Base-by-base conservation (phyloP, 2,329 filamentous ascomycete genomes). In the Nigrospora sphaerica region DNA sequence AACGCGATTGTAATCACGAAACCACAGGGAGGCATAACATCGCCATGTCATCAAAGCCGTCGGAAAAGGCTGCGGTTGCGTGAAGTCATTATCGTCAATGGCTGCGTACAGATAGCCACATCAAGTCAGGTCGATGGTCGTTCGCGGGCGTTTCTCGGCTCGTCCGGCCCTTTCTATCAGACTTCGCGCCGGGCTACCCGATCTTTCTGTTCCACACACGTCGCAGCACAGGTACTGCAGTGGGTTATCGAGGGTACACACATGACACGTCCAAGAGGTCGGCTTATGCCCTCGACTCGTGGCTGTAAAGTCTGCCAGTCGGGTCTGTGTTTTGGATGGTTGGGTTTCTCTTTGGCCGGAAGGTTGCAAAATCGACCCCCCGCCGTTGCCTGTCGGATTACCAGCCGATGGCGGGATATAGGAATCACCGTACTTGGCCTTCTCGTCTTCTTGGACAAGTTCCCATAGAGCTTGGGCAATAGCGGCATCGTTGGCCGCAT, bases 401-500 rank as follows among this genome's bases (percentile, higher is more conserved):
- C 72, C 65, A 32, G 72, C 69, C 46, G 72, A 79, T 0, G 69
- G 66, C 48, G 62, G 58, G 45, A 77, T 70, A 57, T 81, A 75
- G 14, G 67, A 72, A 45, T 69, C 64, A n/a, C 80, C 78, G 52
- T 81, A 77, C 54, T 73, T 75, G 35, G 58, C 58, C 50, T 63
- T 67, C 51, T 86, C 78, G 51, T 95, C 90, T 60, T 95, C 83
- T 59, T 95, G 86, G 23, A 93, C 85, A 16, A 95, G 72, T 57
- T 96, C 91, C 70, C 88, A 90, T 32, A 95, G 72, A 0, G 90
- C 90, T 58, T 91, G 82, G 45, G 89, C 82, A 50, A 95, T 95
- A 6, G 91, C 91, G 19, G 80, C 75, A 46, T 95, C 88, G 56
- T 95, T 95, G 4, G 89, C 91, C 55, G 90, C 85, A 46, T 95